Conservation (phyloP, 305 asterid genomes). For the Fraxinus ornus region DNA sequence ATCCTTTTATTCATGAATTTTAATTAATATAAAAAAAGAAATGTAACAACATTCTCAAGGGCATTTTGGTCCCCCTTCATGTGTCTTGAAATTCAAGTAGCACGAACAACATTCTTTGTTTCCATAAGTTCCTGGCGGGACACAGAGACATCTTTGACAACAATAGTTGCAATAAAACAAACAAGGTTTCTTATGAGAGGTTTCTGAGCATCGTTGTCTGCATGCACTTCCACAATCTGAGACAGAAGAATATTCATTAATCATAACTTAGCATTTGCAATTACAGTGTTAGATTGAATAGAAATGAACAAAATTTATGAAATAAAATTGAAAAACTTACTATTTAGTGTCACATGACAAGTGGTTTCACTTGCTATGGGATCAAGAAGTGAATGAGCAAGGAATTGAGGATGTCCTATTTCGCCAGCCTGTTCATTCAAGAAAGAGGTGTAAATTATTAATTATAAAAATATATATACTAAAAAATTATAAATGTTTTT, state of each 20-base stretch:
- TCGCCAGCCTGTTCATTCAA: slow-evolving; percentile 1
- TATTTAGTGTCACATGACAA: slow-evolving; percentile 20
- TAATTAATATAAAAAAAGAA: neutral
- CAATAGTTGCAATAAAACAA: slow-evolving; percentile 28
- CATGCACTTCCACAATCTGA: slow-evolving; percentile 21
- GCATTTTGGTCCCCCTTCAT: slow-evolving; percentile 37
- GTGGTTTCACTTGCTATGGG: neutral
- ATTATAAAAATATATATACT: neutral
- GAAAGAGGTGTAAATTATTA: neutral
- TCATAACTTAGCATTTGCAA: neutral
- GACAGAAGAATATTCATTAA: too few species aligned
- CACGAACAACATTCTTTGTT: slow-evolving; percentile 36
- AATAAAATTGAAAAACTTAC: slow-evolving; percentile 17
- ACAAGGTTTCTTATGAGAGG: slow-evolving; percentile 12
- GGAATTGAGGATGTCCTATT: neutral
- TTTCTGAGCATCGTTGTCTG: slow-evolving; percentile 22
- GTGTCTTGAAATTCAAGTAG: slow-evolving; percentile 30
- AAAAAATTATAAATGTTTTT: neutral
- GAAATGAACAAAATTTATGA: neutral
- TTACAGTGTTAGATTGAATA: neutral
- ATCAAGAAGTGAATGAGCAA: neutral
- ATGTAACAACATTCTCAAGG: slow-evolving; percentile 20
- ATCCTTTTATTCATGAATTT: neutral
- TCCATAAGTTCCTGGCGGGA: slow-evolving; percentile 35
- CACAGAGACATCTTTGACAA: slow-evolving; percentile 33